Percentiles rank a stretch among this genome's conserved stretches.
Conservation (phyloP, 1,284 basidiomycete species). For the Leccinum pachyderme region DNA sequence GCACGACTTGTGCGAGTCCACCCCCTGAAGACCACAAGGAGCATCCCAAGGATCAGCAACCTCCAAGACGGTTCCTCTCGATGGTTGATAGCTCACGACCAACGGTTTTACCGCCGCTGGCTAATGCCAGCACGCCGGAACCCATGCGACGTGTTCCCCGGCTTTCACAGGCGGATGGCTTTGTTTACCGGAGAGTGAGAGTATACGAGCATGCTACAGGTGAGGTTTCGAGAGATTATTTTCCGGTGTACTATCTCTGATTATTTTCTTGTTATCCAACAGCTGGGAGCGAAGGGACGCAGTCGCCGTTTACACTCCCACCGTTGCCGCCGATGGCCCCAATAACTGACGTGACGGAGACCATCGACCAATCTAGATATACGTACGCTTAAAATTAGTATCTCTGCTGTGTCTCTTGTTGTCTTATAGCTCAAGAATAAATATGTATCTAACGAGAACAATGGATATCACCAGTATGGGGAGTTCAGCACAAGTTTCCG, state of each 20-base stretch:
- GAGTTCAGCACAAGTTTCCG: neutral
- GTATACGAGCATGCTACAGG: constrained; percentile 33
- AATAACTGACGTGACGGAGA: constrained; percentile 27
- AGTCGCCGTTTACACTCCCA: constrained; percentile 40
- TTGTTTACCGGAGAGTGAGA: constrained; percentile 50
- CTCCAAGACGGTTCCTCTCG: constrained; percentile 12
- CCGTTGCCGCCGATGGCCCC: constrained; percentile 38
- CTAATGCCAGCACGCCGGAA: constrained; percentile 11
- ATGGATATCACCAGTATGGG: neutral
- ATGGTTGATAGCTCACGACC: constrained; percentile 15
- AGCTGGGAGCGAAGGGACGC: constrained; percentile 11
- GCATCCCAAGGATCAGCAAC: constrained; percentile 4
- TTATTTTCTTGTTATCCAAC: neutral
- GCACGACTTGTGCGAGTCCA: neutral
- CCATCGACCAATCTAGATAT: constrained; percentile 37
- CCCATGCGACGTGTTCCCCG: constrained; percentile 21
- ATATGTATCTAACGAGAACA: neutral
- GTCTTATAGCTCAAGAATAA: constrained; percentile 2
- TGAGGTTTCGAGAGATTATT: constrained; percentile 15
- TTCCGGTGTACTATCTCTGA: constrained; percentile 6
- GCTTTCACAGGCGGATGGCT: constrained; percentile 33
- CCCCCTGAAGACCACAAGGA: constrained; percentile 9
- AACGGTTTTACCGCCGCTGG: neutral
- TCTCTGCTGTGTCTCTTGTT: neutral
- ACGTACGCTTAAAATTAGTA: constrained; percentile 25